phyloP scores from a whole-genome alignment of 75 land plant species.

The Ceratopteris richardii region DNA sequence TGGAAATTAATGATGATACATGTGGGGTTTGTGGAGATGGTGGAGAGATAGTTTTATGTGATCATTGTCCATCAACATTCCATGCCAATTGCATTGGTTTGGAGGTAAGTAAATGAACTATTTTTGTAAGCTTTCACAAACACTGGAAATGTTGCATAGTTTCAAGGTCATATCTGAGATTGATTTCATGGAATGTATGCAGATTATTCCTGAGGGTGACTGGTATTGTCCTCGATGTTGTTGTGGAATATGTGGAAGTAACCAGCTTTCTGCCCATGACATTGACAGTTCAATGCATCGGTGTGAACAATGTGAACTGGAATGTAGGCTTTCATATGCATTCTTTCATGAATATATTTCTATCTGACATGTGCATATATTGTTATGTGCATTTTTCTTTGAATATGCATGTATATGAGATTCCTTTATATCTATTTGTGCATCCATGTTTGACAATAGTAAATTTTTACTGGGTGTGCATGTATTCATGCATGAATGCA shows the following conservation, averaged over 20 bases:
- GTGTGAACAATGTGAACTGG: constrained; percentile 82
- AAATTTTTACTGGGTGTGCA: no score
- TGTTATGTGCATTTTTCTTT: background rate
- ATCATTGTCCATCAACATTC: constrained; percentile 91
- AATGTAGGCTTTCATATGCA: constrained; percentile 35
- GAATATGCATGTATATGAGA: no score
- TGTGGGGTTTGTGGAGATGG: constrained; percentile 97
- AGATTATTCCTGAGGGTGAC: constrained; percentile 81
- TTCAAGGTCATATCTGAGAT: background rate
- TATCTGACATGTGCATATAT: background rate
- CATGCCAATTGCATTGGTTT: constrained; percentile 66
- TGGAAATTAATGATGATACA: constrained; percentile 85
- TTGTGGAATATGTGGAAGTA: constrained; percentile 69
- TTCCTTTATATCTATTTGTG: no score
- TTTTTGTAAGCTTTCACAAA: no score
- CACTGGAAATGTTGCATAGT: background rate
- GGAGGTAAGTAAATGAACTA: constrained; percentile 38
- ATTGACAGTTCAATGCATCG: constrained; percentile 20
- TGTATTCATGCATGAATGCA: no score
- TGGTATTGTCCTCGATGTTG: constrained; percentile 88
- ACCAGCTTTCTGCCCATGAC: constrained; percentile 20
- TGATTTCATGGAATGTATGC: background rate
- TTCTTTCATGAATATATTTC: constrained; percentile 3
- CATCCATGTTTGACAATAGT: no score
- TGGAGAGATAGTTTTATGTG: constrained; percentile 93